Evolutionary conservation across 2,329 filamentous ascomycete genomes (phyloP).

Genomic region (Penicillium janthinellum): DNA sequence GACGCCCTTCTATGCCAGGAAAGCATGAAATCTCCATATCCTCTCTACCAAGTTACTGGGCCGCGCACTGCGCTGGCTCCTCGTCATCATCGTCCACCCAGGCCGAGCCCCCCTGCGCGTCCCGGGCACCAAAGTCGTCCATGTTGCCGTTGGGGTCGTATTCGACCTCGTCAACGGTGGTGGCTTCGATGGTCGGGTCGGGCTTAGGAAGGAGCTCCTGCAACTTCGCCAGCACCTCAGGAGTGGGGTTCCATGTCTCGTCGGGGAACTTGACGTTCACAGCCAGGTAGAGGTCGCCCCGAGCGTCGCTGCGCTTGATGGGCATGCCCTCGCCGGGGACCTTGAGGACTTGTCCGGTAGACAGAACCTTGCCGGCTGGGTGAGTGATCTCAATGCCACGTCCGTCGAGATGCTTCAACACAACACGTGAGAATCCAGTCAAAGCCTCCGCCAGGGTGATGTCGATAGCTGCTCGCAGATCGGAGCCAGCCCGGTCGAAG

Average conservation of each 20-base stretch:
- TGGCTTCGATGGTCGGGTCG: constrained; percentile 63
- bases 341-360: constrained; percentile 82
- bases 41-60: constrained; percentile 42
- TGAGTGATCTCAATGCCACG: constrained; percentile 82
- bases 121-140: constrained; percentile 62
- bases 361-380: constrained; percentile 76
- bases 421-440: constrained; percentile 84
- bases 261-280: constrained; percentile 88
- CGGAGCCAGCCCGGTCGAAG: constrained; percentile 81
- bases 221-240: constrained; percentile 70
- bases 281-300: constrained; percentile 83
- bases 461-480: constrained; percentile 78
- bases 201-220: constrained; percentile 72
- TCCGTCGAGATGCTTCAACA: constrained; percentile 90
- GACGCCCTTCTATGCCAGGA: constrained; percentile 36
- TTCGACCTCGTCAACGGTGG: constrained; percentile 82
- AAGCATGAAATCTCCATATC: constrained; percentile 7
- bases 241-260: constrained; percentile 75
- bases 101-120: constrained; percentile 44
- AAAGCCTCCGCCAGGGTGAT: constrained; percentile 83
- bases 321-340: constrained; percentile 93
- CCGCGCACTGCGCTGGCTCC: constrained; percentile 51
- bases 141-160: constrained; percentile 82
- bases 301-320: constrained; percentile 76
- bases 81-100: constrained; percentile 54